Conservation (phyloP, 83 land plant species). For the Larix sibirica region DNA sequence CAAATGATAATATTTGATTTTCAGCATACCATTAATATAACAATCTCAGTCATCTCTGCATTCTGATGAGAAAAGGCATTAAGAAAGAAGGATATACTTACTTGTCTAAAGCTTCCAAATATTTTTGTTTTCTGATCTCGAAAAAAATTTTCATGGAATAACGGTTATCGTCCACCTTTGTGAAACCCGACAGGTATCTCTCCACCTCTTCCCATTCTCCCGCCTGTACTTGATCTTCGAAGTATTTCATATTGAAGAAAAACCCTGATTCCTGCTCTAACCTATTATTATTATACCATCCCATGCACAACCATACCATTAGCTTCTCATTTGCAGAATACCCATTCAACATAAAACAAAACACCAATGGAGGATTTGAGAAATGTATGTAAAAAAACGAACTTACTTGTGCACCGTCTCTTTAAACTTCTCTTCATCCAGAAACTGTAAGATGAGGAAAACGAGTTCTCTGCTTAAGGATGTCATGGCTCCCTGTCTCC, state of each 20-base stretch:
- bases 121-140: conserved; percentile 76
- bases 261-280: conserved; percentile 74
- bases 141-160: conserved; percentile 80
- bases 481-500: conserved; percentile 8
- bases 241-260: conserved; percentile 75
- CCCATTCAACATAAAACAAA: too few relatives aligned
- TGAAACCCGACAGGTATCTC: conserved; percentile 60
- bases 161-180: conserved; percentile 76
- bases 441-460: conserved; percentile 40
- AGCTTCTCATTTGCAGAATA: not conserved
- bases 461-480: conserved; percentile 38
- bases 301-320: not conserved
- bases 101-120: conserved; percentile 76
- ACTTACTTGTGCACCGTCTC: conserved; percentile 38
- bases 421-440: conserved; percentile 42
- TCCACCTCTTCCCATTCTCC: conserved; percentile 86
- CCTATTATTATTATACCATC: conserved; percentile 25
- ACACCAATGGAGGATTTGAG: too few relatives aligned
- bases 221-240: conserved; percentile 73
- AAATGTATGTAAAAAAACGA: too few relatives aligned
- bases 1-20: not conserved
- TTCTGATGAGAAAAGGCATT: not conserved
- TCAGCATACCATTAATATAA: not conserved
- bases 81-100: not conserved
- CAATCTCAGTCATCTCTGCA: not conserved